These are phyloP conservation scores for Crithidia expoeki DNA, from an alignment of 208 protist genomes.

Conservation along the genomic window DNA sequence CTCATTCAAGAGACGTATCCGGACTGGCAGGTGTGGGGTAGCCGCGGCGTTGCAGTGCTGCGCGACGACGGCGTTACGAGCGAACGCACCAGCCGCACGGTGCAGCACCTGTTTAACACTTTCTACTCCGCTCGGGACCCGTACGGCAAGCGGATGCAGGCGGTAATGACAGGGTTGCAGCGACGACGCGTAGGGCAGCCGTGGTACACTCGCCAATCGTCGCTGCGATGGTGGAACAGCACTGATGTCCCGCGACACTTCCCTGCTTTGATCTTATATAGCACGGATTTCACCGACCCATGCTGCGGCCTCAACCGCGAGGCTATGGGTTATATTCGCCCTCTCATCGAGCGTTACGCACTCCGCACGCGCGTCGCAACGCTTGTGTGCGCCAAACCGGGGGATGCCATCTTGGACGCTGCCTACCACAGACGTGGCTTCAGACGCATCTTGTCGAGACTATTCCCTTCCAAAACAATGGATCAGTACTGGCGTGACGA, in stretches of 20 bases:
- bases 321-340: slow-evolving; percentile 39
- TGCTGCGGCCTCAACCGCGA: slow-evolving; percentile 44
- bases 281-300: slow-evolving; percentile 24
- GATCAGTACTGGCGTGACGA: not conserved
- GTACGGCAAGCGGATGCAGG: not conserved
- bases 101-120: not conserved
- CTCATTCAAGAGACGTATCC: slow-evolving; percentile 25
- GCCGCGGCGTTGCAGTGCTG: slow-evolving; percentile 31
- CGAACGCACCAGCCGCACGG: not conserved
- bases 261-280: slow-evolving; percentile 34
- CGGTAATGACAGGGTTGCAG: slow-evolving; percentile 6
- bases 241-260: not conserved
- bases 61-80: not conserved
- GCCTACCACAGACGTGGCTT: slow-evolving; percentile 17
- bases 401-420: slow-evolving; percentile 9
- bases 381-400: not conserved
- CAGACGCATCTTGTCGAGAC: not conserved
- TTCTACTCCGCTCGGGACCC: not conserved
- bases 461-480: not conserved
- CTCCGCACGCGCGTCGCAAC: not conserved
- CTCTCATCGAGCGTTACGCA: slow-evolving; percentile 45
- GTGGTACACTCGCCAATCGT: not conserved
- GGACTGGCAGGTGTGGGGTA: slow-evolving; percentile 36
- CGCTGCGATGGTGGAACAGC: not conserved
- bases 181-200: slow-evolving; percentile 10